A percentile compares a stretch with the other conserved stretches of the same genome.
Conservation (phyloP, 257 asterid species). For the Leonotis leonurus region DNA sequence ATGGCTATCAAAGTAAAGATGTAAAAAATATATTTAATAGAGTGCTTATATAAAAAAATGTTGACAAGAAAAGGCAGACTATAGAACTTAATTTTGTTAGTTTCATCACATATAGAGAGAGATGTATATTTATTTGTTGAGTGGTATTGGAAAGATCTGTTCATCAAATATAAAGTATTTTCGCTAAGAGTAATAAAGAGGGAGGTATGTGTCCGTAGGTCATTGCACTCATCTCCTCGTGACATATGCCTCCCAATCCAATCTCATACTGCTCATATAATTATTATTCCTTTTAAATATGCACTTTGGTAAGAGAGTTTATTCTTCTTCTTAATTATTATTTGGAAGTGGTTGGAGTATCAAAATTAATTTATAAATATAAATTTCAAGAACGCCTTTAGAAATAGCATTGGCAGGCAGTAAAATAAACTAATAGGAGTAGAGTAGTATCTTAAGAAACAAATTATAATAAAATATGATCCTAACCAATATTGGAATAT, state of each 20-base stretch:
- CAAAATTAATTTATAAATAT: neutral
- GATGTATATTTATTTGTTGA: neutral
- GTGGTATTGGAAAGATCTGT: neutral
- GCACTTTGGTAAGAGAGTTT: no score
- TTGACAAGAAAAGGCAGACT: no score
- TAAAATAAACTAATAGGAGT: neutral
- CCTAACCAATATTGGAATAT: neutral
- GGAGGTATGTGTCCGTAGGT: neutral
- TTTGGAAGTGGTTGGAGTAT: neutral
- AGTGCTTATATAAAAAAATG: no score
- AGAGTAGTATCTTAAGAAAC: neutral
- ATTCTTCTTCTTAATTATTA: neutral
- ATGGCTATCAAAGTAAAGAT: conserved; percentile 1
- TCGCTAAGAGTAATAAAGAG: neutral
- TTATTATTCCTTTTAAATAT: neutral
- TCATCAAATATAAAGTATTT: neutral
- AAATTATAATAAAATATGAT: neutral
- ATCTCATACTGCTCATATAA: conserved; percentile 8
- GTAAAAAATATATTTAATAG: neutral
- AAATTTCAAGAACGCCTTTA: neutral
- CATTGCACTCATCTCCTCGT: conserved; percentile 7
- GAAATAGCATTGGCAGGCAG: neutral
- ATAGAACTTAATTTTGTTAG: no score
- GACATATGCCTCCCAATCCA: conserved; percentile 11
- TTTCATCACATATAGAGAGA: no score